Conservation (phyloP, 2,329 filamentous ascomycete genomes). For the Torrubiella hemipterigena region DNA sequence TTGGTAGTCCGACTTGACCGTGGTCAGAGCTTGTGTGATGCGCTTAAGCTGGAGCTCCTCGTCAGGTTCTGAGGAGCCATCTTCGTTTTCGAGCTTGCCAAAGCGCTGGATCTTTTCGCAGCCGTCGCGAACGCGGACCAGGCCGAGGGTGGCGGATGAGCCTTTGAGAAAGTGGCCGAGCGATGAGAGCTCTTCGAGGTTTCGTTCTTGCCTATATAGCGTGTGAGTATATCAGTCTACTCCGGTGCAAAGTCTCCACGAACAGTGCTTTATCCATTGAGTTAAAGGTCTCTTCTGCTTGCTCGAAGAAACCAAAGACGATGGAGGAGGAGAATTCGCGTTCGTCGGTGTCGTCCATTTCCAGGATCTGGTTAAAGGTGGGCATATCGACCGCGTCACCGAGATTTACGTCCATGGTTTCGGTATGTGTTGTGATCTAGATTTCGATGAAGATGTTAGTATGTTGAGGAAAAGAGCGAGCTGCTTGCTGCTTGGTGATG, state of each 20-base stretch:
- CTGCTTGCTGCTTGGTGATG: too few relatives aligned
- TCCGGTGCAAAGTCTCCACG: constrained; percentile 24
- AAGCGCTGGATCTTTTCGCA: constrained; percentile 97
- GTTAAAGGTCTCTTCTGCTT: constrained; percentile 74
- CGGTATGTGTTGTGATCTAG: too few relatives aligned
- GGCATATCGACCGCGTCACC: constrained; percentile 64
- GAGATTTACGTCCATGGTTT: constrained; percentile 44
- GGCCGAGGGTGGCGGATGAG: constrained; percentile 85
- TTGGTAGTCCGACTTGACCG: constrained; percentile 65
- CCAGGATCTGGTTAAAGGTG: constrained; percentile 90
- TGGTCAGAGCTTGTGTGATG: constrained; percentile 56
- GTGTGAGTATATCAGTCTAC: not conserved
- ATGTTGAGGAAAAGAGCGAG: too few relatives aligned
- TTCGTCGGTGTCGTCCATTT: constrained; percentile 90
- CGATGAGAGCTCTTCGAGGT: constrained; percentile 65
- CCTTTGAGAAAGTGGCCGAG: constrained; percentile 96
- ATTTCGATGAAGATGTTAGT: too few relatives aligned
- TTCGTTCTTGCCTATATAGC: constrained; percentile 43
- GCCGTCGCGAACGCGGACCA: constrained; percentile 80
- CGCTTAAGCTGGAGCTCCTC: constrained; percentile 55
- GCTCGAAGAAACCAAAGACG: constrained; percentile 84
- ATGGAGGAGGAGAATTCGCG: constrained; percentile 82
- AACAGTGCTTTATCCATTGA: constrained; percentile 80
- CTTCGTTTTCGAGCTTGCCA: constrained; percentile 70
- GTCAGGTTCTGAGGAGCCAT: constrained; percentile 56